Evolutionary conservation across 1,139 yeast genomes (phyloP), one percentile per base, ranked within the genome.

Genomic region (Pneumocystis jirovecii): DNA sequence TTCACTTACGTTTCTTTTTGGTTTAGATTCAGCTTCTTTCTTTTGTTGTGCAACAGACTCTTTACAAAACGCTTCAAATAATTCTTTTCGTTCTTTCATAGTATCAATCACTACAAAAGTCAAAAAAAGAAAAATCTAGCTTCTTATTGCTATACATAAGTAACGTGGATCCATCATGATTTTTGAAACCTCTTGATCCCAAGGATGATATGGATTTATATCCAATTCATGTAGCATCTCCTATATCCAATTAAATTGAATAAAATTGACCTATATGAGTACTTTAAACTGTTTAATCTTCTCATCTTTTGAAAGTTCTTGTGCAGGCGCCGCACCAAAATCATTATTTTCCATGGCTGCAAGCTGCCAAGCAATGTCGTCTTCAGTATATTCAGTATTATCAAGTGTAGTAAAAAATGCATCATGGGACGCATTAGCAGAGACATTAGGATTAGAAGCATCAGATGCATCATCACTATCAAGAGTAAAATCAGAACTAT

Each of bases 101-200:
- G 74, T 70, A 44, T 76, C 80, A 45, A 80, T 67, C 8, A 69
- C 71, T 60, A 60, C 8, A 35, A 60, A 61, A 25, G 25, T 35
- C 19, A 21, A 50, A 15, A 5, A 34, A 45, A 39, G 7, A 29
- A 5, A 21, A 40, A 21, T 0, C 8, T 50, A 15, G 17, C 3
- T 7, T 2, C 8, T 12, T n/a, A 25, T 17, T 40, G 7, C 19
- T n/a, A 8, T 29, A 39, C 37, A 45, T 2, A 74, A 73, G 70
- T 77, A 82, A 34, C 79, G 71, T 0, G 79, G 77, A 64, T 80
- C 80, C 40, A 74, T 69, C 0, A 78, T 70, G 1, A 83, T 69
- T 60, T 75, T 75, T 6, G 73, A 71, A n/a, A 77, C 73, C 69
- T 81, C 84, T 0, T 74, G 70, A 59, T 80, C 83, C 82, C 84